Evolutionary conservation across 202 grass and related monocot species (phyloP).

Genomic region (Brachypodium distachyon): DNA sequence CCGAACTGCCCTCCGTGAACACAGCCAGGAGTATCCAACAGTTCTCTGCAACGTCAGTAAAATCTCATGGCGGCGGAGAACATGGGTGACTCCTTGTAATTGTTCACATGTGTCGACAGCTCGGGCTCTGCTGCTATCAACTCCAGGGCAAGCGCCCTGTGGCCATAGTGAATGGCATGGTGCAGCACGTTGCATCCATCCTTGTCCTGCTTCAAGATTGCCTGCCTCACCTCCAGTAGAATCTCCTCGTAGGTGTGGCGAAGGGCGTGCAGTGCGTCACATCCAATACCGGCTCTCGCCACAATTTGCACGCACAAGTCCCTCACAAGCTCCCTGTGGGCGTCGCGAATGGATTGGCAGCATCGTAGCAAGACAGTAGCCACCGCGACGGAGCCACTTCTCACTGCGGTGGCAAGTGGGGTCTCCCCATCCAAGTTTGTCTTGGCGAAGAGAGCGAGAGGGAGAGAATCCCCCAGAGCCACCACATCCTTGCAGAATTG

Average conservation of each 20-base stretch:
- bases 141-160: background rate
- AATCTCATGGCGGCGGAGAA: background rate
- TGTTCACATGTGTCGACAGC: background rate
- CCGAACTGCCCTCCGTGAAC: background rate
- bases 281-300: too few species aligned
- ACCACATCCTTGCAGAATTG: background rate
- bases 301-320: too few species aligned
- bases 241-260: too few species aligned
- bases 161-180: conserved; percentile 7
- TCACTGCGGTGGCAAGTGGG: background rate
- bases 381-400: background rate
- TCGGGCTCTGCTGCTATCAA: background rate
- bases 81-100: background rate
- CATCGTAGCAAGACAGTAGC: background rate
- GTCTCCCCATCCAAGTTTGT: background rate
- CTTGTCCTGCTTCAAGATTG: background rate
- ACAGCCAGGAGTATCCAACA: background rate
- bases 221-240: background rate
- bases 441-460: too few species aligned
- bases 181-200: conserved; percentile 17
- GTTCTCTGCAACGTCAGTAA: background rate
- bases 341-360: background rate
- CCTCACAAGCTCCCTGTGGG: background rate
- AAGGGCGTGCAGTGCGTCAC: too few species aligned
- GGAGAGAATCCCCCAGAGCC: background rate